Evolutionary conservation across 202 grass and related monocot genomes (phyloP).

Genomic region (Cymbopogon flexuosus): DNA sequence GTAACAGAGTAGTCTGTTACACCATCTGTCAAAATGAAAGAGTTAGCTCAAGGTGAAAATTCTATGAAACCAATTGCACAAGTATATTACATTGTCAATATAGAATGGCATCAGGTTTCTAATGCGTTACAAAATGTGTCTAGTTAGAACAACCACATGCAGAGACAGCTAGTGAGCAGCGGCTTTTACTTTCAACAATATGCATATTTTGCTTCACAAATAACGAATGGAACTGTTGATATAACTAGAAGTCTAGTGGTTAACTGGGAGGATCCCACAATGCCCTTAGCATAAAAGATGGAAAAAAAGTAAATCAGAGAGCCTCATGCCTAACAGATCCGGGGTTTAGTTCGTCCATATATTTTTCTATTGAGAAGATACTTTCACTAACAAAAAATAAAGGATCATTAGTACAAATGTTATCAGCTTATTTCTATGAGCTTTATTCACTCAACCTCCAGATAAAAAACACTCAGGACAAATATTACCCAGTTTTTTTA

Average conservation of each 20-base stretch:
- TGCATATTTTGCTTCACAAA: background rate
- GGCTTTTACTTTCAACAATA: conserved; percentile 14
- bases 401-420: background rate
- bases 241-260: background rate
- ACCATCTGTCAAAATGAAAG: conserved; percentile 56
- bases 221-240: background rate
- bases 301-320: background rate
- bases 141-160: background rate
- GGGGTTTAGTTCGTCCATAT: background rate
- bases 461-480: background rate
- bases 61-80: background rate
- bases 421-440: background rate
- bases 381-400: background rate
- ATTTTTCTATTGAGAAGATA: background rate
- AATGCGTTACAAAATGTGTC: background rate
- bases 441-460: background rate
- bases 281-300: background rate
- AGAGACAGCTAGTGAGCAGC: background rate
- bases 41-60: conserved; percentile 21
- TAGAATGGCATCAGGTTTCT: background rate
- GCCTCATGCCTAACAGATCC: background rate
- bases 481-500: background rate
- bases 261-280: background rate
- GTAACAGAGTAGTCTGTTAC: conserved; percentile 96
- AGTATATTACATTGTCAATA: background rate